Evolutionary conservation across 2,329 filamentous ascomycete genomes (phyloP).

Genomic region (Ilyonectria mors-panacis): DNA sequence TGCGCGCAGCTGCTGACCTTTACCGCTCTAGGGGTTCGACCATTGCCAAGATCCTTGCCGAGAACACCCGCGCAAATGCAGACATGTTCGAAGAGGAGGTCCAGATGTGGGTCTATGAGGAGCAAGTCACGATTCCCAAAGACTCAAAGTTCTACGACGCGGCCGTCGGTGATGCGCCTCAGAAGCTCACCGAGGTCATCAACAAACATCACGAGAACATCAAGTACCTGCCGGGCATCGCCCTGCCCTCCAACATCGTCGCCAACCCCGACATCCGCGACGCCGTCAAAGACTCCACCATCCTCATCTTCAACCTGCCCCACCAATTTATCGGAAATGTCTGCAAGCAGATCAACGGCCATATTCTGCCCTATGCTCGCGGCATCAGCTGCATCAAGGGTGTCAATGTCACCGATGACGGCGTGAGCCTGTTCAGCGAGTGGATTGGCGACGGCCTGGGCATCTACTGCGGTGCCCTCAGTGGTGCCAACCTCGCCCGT

Average conservation of each 20-base stretch:
- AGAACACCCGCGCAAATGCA: slow-evolving; percentile 85
- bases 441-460: slow-evolving; percentile 91
- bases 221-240: slow-evolving; percentile 95
- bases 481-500: slow-evolving; percentile 94
- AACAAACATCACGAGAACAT: slow-evolving; percentile 95
- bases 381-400: slow-evolving; percentile 99
- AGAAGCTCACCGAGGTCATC: slow-evolving; percentile 93
- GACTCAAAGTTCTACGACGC: slow-evolving; percentile 81
- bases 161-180: slow-evolving; percentile 73
- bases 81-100: slow-evolving; percentile 90
- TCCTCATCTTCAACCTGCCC: slow-evolving; percentile 95
- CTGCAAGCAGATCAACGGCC: slow-evolving; percentile 86
- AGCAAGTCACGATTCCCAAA: slow-evolving; percentile 82
- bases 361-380: slow-evolving; percentile 91
- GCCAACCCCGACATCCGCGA: slow-evolving; percentile 87
- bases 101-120: slow-evolving; percentile 99
- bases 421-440: slow-evolving; percentile 92
- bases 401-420: slow-evolving; percentile 90
- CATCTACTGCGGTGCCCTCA: slow-evolving; percentile 97
- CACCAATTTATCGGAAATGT: slow-evolving; percentile 95
- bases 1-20: neutral
- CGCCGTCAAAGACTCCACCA: slow-evolving; percentile 85
- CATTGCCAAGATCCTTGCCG: slow-evolving; percentile 96
- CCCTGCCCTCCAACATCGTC: slow-evolving; percentile 84
- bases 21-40: slow-evolving; percentile 83